Percentiles rank a stretch among this genome's conserved stretches.
Evolutionary conservation across 495 filamentous ascomycete species (phyloP).

Genomic region (Glonium stellatum): DNA sequence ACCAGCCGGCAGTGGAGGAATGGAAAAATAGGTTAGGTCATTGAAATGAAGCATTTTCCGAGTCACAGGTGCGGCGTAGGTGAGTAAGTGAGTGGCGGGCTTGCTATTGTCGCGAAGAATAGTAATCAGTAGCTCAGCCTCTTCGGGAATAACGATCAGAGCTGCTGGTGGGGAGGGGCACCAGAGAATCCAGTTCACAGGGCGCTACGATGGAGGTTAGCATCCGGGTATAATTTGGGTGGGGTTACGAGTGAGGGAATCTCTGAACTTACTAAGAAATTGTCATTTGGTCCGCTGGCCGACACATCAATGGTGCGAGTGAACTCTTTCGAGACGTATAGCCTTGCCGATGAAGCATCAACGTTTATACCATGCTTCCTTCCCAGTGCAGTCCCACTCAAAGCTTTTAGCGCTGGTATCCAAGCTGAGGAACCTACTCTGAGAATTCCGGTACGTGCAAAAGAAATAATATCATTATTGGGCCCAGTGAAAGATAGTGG

Average conservation of each 20-base stretch:
- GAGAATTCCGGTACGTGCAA: conserved; percentile 38
- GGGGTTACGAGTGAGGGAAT: neutral
- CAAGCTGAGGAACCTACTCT: conserved; percentile 16
- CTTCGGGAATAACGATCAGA: conserved; percentile 49
- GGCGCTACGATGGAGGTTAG: conserved; percentile 35
- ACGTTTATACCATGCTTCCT: conserved; percentile 29
- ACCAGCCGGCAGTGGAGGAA: conserved; percentile 39
- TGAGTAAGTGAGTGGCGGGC: conserved; percentile 38
- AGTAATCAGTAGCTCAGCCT: conserved; percentile 46
- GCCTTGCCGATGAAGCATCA: conserved; percentile 16
- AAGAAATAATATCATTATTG: conserved; percentile 35
- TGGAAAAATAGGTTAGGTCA: conserved; percentile 40
- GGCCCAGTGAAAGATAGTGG: conserved; percentile 34
- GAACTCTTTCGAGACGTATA: conserved; percentile 42
- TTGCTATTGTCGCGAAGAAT: conserved; percentile 28
- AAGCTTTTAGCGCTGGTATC: conserved; percentile 29
- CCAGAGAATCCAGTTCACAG: conserved; percentile 47
- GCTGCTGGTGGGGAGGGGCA: conserved; percentile 35
- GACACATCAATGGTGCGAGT: conserved; percentile 32
- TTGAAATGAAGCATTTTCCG: conserved; percentile 50
- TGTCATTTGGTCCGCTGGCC: conserved; percentile 30
- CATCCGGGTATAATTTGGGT: neutral
- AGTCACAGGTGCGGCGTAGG: conserved; percentile 50
- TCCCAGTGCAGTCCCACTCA: conserved; percentile 35
- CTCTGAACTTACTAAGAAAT: conserved; percentile 36